Evolutionary conservation across 2,329 filamentous ascomycete genomes (phyloP).

Genomic region (Sporothrix pseudoabietina): DNA sequence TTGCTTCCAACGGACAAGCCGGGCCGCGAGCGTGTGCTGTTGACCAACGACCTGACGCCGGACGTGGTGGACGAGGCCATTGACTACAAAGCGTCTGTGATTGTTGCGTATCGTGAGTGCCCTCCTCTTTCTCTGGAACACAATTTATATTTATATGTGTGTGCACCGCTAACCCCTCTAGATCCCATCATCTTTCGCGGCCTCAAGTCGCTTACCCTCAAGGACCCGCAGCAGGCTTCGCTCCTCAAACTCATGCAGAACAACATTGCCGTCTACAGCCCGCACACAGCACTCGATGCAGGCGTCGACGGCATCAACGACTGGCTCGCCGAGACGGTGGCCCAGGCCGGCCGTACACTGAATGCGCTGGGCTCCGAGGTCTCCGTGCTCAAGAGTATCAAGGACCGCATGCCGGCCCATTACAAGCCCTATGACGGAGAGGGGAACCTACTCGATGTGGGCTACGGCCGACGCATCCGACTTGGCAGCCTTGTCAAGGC

Average conservation of each 20-base stretch:
- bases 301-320: constrained; percentile 83
- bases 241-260: constrained; percentile 79
- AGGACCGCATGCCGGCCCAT: constrained; percentile 43
- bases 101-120: constrained; percentile 81
- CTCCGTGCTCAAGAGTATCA: constrained; percentile 49
- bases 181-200: constrained; percentile 96
- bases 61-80: constrained; percentile 91
- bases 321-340: constrained; percentile 88
- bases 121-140: neutral
- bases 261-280: constrained; percentile 93
- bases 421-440: constrained; percentile 38
- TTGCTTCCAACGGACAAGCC: constrained; percentile 38
- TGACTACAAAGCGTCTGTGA: constrained; percentile 69
- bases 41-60: constrained; percentile 86
- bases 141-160: too few species aligned
- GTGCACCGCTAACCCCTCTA: constrained; percentile 17
- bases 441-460: constrained; percentile 45
- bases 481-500: constrained; percentile 47
- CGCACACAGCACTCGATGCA: constrained; percentile 92
- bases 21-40: constrained; percentile 49
- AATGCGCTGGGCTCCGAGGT: constrained; percentile 43
- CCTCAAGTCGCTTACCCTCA: constrained; percentile 82
- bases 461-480: constrained; percentile 54
- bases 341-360: neutral
- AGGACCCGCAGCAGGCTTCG: constrained; percentile 82